Percentiles rank a stretch among this genome's conserved stretches.
phyloP scores from a whole-genome alignment of 78 protist species.

The Dictyostelium brefeldianum region DNA sequence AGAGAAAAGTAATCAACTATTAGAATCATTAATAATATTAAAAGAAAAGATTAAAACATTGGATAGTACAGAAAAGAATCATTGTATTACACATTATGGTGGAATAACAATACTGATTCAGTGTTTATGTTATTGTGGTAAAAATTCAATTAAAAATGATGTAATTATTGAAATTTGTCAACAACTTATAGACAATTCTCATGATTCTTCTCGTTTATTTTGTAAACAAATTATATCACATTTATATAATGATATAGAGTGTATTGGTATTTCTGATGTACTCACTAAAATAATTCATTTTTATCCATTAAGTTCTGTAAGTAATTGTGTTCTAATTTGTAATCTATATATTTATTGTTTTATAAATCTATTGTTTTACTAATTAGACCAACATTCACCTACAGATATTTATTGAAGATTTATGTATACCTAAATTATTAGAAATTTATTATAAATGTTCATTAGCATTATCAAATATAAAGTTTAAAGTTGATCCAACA shows the following conservation, averaged over 20 bases:
- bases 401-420: constrained; percentile 73
- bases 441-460: constrained; percentile 73
- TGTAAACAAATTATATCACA: constrained; percentile 60
- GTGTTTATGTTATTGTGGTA: constrained; percentile 72
- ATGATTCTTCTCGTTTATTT: constrained; percentile 60
- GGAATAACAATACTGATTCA: constrained; percentile 49
- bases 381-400: too few species aligned
- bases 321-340: background rate
- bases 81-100: constrained; percentile 45
- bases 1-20: constrained; percentile 21
- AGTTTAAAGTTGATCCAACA: constrained; percentile 9
- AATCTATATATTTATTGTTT: too few species aligned
- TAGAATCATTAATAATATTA: constrained; percentile 14
- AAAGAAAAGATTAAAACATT: constrained; percentile 35
- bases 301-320: constrained; percentile 71
- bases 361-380: background rate
- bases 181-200: constrained; percentile 50
- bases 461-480: constrained; percentile 24
- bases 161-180: constrained; percentile 42
- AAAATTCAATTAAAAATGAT: constrained; percentile 25
- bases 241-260: constrained; percentile 54
- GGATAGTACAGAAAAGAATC: constrained; percentile 24
- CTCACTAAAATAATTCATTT: constrained; percentile 38
- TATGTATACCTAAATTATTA: constrained; percentile 62
- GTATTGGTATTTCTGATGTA: constrained; percentile 63